Evolutionary conservation across 2,329 filamentous ascomycete genomes (phyloP), one percentile per base, ranked within the genome.

Genomic region (Beauveria rudraprayagi): DNA sequence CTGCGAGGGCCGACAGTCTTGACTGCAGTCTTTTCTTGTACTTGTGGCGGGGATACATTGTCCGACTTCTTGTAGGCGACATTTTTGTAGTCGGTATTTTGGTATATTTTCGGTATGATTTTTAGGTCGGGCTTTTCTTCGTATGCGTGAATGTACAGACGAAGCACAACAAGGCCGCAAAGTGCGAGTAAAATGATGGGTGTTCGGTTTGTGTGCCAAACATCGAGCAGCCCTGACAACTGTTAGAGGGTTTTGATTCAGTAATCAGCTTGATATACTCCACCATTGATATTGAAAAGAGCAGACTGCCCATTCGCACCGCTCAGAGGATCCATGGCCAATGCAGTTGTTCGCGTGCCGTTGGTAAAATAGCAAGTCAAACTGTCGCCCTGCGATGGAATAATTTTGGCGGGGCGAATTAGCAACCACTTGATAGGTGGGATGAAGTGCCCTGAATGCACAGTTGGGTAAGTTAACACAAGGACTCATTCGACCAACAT

Each of bases 201-300:
- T 17, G 77, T 76, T 24, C 80, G 76, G 63, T 80, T 72, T 55
- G 69, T 64, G 64, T 82, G 79, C 80, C 80, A 82, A 10, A 73
- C 61, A 52, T 78, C 76, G 11, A 79, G 67, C 61, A 73, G 55
- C 51, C 74, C 75, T 77, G 19, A n/a, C 34, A 5, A 34, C 26
- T 19, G 41, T 57, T 41, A 61, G 48, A 8, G 19, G 9, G 11
- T 30, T 30, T n/a, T n/a, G 17, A 48, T 44, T 44, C n/a, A 30
- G 30, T 26, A n/a, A 34, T 7, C 14, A 17, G 16, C 11, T 37
- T 19, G 8, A 1, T 10, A 8, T n/a, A 51, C n/a, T 59, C 61
- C 59, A 65, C 65, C 64, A 48, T 61, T 53, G 14, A 56, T 43
- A 37, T 57, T 55, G 46, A 52, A 48, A 24, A 57, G 61, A 26